These are phyloP conservation scores for Phytophthora cactorum DNA, from an alignment of 352 stramenopile genomes.

Conservation along the genomic window DNA sequence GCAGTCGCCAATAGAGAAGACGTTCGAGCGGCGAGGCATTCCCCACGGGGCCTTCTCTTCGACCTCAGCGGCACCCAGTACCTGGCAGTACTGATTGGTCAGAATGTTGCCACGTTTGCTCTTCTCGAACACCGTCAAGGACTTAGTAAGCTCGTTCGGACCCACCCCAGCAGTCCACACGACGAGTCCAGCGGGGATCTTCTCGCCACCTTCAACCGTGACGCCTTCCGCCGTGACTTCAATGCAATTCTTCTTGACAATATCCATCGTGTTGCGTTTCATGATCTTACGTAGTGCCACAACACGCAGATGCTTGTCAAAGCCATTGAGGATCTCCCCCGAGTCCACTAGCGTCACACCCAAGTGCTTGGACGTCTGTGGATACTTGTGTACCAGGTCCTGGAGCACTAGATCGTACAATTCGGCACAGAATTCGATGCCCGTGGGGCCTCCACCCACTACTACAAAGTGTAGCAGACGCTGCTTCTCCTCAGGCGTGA, in stretches of 20 bases:
- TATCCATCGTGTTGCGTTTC: constrained; percentile 78
- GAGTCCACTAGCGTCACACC: constrained; percentile 76
- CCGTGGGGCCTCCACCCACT: constrained; percentile 95
- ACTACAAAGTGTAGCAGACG: constrained; percentile 97
- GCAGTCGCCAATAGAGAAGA: constrained; percentile 97
- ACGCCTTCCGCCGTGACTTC: constrained; percentile 72
- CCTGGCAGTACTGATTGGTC: constrained; percentile 85
- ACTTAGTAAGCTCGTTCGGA: constrained; percentile 83
- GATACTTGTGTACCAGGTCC: constrained; percentile 90
- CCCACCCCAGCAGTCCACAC: constrained; percentile 84
- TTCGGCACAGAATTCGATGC: constrained; percentile 96
- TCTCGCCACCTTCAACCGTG: constrained; percentile 62
- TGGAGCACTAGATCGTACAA: constrained; percentile 94
- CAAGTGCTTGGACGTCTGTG: constrained; percentile 74
- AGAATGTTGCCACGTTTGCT: constrained; percentile 84
- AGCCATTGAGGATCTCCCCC: constrained; percentile 75
- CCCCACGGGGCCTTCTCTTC: constrained; percentile 62
- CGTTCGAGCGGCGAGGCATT: constrained; percentile 73
- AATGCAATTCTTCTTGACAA: constrained; percentile 84
- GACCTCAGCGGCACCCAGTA: constrained; percentile 67
- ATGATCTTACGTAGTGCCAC: constrained; percentile 82
- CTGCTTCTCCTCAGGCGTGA: constrained; percentile 86
- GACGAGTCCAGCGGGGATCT: constrained; percentile 65
- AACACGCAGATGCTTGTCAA: constrained; percentile 69
- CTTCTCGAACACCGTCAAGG: constrained; percentile 72